Percentiles rank a stretch among this genome's conserved stretches.
These are phyloP conservation scores for Arachis hypogaea DNA, from an alignment of 306 rosid species.

Conservation along the genomic window DNA sequence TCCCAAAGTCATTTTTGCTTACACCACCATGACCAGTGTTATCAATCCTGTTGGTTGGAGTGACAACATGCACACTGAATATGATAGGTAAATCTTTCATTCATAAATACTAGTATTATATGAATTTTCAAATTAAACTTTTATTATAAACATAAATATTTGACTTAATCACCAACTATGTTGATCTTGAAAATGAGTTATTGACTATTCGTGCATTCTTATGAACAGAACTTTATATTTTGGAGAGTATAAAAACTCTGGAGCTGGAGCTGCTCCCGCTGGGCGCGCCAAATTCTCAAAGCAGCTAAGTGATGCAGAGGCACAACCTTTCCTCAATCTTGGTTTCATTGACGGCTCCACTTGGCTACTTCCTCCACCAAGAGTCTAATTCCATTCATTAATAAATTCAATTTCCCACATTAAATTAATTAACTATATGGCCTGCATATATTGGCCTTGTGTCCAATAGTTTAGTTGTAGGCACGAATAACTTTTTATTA, in stretches of 20 bases:
- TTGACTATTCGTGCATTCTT: no score
- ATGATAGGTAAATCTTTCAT: slow-evolving; percentile 31
- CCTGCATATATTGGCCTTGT: neutral
- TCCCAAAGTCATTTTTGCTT: slow-evolving; percentile 53
- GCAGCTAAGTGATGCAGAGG: slow-evolving; percentile 33
- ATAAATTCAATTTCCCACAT: no score
- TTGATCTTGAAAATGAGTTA: no score
- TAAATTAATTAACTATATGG: neutral
- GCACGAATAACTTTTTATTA: neutral
- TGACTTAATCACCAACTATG: no score
- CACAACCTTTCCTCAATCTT: slow-evolving; percentile 46
- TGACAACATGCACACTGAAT: slow-evolving; percentile 1
- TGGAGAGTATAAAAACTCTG: slow-evolving; percentile 51
- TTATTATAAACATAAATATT: no score
- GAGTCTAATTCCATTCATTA: slow-evolving; percentile 18
- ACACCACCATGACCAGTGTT: slow-evolving; percentile 36
- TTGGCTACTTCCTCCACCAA: slow-evolving; percentile 70
- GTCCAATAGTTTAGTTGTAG: neutral
- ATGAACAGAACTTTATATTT: slow-evolving; percentile 41
- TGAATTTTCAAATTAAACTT: no score
- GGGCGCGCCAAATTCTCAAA: slow-evolving; percentile 30
- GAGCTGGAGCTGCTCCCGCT: slow-evolving; percentile 28
- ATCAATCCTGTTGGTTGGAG: slow-evolving; percentile 53
- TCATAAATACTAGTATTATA: no score
- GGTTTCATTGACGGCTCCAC: slow-evolving; percentile 47